Evolutionary conservation across 202 grass and related monocot genomes (phyloP), one percentile per base, ranked within the genome.

Genomic region (Setaria viridis): DNA sequence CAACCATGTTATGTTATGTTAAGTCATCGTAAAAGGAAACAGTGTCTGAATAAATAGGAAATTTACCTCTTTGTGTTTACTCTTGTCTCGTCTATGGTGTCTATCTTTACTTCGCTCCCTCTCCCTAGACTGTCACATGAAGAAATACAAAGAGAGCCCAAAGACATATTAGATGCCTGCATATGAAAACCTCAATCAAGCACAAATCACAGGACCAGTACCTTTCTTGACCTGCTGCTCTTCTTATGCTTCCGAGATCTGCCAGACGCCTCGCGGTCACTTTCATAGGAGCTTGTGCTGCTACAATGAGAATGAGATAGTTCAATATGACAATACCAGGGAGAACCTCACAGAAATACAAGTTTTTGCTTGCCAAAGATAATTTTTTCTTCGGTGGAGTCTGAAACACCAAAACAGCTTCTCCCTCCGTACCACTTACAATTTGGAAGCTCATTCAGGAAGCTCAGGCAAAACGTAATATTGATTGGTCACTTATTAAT

Each of bases 201-300:
- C 10, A 75, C 57, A 41, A 15, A 37, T 42, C n/a, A 6, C n/a
- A 32, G 53, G 60, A 46, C 6, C 34, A 51, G 51, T 67, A 91
- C 89, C 85, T 91, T 91, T 79, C 82, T 91, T 35, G 89, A 78
- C 72, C 77, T 82, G 39, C 85, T 87, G 47, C 89, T 88, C 82
- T 82, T 91, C 85, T 91, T 91, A 72, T 78, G 85, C 81, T 85
- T 91, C 9, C 66, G 82, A 67, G 89, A 91, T 91, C 78, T 81
- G 48, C 85, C 66, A 86, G 79, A 90, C 39, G 67, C 77, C 57
- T 91, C 85, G 2, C 59, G 89, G 64, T 88, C 82, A 6, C 89
- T 91, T 21, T 88, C 77, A 50, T 88, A 88, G 73, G 85, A 88
- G 49, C 89, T 91, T 34, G 89, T 12, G 32, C 89, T 91, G 87